Percentiles rank a stretch among this genome's conserved stretches.
Conservation (phyloP, 2,329 filamentous ascomycete species). For the Rosellinia necatrix region DNA sequence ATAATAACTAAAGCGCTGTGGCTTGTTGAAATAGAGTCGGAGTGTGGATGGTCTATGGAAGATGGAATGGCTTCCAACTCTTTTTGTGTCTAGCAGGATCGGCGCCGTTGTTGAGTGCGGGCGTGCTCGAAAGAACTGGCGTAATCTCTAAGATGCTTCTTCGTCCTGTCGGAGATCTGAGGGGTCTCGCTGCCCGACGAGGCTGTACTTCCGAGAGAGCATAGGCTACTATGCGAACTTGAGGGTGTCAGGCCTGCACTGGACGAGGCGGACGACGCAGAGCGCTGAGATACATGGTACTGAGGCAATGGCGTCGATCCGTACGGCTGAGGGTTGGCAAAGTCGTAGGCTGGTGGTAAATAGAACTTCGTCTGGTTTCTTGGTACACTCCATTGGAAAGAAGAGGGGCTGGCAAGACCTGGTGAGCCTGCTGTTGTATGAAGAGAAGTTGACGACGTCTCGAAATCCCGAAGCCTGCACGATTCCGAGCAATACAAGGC, state of each 20-base stretch:
- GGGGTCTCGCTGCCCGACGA: conserved; percentile 56
- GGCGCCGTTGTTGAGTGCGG: conserved; percentile 59
- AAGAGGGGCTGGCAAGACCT: conserved; percentile 55
- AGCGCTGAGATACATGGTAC: conserved; percentile 45
- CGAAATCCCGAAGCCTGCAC: conserved; percentile 85
- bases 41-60: conserved; percentile 29
- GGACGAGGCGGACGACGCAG: conserved; percentile 40
- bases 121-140: conserved; percentile 88
- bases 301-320: conserved; percentile 53
- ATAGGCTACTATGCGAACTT: conserved; percentile 82
- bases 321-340: conserved; percentile 66
- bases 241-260: conserved; percentile 66
- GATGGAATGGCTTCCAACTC: conserved; percentile 5
- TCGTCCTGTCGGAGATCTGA: conserved; percentile 74
- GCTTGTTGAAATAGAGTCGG: conserved; percentile 33
- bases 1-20: conserved; percentile 32
- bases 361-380: conserved; percentile 59
- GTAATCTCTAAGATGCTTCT: conserved; percentile 81
- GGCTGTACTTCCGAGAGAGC: conserved; percentile 71
- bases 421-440: conserved; percentile 64
- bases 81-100: conserved; percentile 57
- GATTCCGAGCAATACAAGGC: conserved; percentile 90
- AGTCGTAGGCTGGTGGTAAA: conserved; percentile 77
- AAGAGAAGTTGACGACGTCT: conserved; percentile 63
- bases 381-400: conserved; percentile 52